Conservation (phyloP, 106 monocot species). For the Apostasia ramifera region DNA sequence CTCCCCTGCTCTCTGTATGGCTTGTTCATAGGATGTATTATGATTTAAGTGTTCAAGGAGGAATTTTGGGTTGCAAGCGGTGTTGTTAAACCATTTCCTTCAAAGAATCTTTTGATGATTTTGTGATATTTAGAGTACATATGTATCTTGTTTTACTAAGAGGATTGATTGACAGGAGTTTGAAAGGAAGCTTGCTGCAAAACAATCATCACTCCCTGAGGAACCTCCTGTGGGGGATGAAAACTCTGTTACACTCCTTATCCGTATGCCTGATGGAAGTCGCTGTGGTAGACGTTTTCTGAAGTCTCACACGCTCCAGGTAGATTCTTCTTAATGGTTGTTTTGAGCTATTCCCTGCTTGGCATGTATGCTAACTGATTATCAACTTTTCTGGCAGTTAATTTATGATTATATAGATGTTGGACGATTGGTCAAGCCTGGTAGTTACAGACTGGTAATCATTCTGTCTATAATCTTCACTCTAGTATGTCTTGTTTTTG, state of each 20-base stretch:
- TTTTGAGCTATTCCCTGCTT: background rate
- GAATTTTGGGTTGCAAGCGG: too few relatives aligned
- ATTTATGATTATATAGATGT: conserved; percentile 83
- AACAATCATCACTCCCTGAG: conserved; percentile 67
- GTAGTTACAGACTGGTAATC: conserved; percentile 93
- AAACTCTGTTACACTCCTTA: conserved; percentile 72
- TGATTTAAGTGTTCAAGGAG: too few relatives aligned
- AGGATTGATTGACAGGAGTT: conserved; percentile 41
- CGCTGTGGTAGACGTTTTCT: conserved; percentile 81
- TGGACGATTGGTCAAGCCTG: conserved; percentile 70
- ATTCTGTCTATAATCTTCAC: background rate
- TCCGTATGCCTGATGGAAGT: conserved; percentile 93
- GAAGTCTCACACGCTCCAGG: conserved; percentile 93
- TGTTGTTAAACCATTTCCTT: too few relatives aligned
- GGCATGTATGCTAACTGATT: background rate
- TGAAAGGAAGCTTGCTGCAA: conserved; percentile 66
- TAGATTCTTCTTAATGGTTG: conserved; percentile 4
- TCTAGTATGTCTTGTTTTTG: too few relatives aligned
- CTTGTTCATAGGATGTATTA: too few relatives aligned
- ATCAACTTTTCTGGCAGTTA: conserved; percentile 46
- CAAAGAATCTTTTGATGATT: too few relatives aligned
- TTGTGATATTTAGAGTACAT: too few relatives aligned
- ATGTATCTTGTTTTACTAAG: background rate
- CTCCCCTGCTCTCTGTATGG: too few relatives aligned
- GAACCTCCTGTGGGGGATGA: conserved; percentile 73